A percentile compares a stretch with the other conserved stretches of the same genome.
Conservation (phyloP, 163 green algal species). For the Scenedesmus sp. region DNA sequence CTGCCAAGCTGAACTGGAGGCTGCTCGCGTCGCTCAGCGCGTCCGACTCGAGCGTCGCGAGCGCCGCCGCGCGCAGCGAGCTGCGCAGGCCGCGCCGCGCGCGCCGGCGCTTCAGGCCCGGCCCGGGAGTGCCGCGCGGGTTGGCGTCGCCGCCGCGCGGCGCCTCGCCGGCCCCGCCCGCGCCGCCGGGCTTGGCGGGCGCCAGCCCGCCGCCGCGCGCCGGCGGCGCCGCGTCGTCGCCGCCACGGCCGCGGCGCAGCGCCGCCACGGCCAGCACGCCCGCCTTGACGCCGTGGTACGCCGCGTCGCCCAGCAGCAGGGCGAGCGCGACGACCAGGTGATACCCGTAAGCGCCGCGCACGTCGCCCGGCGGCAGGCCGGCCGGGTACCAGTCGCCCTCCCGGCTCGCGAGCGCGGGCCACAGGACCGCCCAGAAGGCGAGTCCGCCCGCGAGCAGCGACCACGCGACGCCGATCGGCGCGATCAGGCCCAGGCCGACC, state of each 20-base stretch:
- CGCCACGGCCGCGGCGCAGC: background rate
- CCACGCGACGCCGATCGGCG: constrained; percentile 36
- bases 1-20: constrained; percentile 39
- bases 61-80: too few species aligned
- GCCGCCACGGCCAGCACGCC: background rate
- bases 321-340: constrained; percentile 46
- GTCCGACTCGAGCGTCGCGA: constrained; percentile 20
- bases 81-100: too few species aligned
- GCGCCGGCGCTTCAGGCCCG: too few species aligned
- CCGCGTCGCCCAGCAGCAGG: constrained; percentile 27
- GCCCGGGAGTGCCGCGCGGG: too few species aligned
- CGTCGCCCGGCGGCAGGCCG: constrained; percentile 8
- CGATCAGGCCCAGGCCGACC: constrained; percentile 61
- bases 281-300: constrained; percentile 22
- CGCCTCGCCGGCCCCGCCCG: background rate
- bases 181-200: background rate
- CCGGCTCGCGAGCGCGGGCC: constrained; percentile 58
- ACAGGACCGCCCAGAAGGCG: constrained; percentile 57
- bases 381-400: constrained; percentile 56
- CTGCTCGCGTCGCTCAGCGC: constrained; percentile 26
- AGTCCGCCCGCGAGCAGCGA: background rate
- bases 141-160: background rate
- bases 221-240: background rate
- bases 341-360: constrained; percentile 59
- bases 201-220: background rate